These are phyloP conservation scores for Aspergillus brunneoviolaceus DNA, from an alignment of 2,329 filamentous ascomycete genomes.

Conservation along the genomic window DNA sequence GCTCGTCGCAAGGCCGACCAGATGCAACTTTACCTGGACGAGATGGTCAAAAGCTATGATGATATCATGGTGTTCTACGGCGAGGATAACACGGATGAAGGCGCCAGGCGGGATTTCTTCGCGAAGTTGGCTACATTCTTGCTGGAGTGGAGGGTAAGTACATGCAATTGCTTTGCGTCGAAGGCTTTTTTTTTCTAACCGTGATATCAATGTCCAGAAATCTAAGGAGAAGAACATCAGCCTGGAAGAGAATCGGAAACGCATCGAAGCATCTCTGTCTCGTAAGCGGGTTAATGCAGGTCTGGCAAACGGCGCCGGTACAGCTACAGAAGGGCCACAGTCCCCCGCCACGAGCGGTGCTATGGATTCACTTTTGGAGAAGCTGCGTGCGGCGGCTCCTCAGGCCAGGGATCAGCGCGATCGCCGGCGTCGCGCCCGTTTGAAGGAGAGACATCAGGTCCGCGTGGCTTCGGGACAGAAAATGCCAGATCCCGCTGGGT, in stretches of 20 bases:
- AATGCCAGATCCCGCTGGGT: slow-evolving; percentile 64
- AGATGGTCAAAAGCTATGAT: slow-evolving; percentile 87
- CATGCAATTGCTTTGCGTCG: slow-evolving; percentile 5
- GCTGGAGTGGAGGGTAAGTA: slow-evolving; percentile 77
- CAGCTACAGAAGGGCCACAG: slow-evolving; percentile 51
- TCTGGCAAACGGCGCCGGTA: slow-evolving; percentile 59
- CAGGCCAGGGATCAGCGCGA: slow-evolving; percentile 87
- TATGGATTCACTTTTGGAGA: slow-evolving; percentile 95
- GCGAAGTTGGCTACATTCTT: slow-evolving; percentile 88
- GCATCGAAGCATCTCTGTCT: slow-evolving; percentile 90
- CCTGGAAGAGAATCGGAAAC: slow-evolving; percentile 76
- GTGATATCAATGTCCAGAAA: slow-evolving; percentile 54
- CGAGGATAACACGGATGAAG: slow-evolving; percentile 88
- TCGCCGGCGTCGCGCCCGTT: slow-evolving; percentile 76
- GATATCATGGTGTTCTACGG: slow-evolving; percentile 97
- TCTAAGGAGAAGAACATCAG: slow-evolving; percentile 87
- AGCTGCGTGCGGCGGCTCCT: slow-evolving; percentile 87
- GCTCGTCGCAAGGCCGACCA: slow-evolving; percentile 93
- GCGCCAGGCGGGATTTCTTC: slow-evolving; percentile 93
- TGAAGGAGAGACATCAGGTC: slow-evolving; percentile 89
- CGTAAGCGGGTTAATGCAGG: slow-evolving; percentile 69
- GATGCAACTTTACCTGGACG: slow-evolving; percentile 87
- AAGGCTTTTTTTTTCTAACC: slow-evolving; percentile 1
- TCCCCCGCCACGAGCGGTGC: slow-evolving; percentile 78
- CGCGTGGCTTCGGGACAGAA: slow-evolving; percentile 86